A percentile compares a stretch with the other conserved stretches of the same genome.
Evolutionary conservation across 371 early-diverging fungal genomes (phyloP).

Genomic region (Cokeromyces recurvatus): DNA sequence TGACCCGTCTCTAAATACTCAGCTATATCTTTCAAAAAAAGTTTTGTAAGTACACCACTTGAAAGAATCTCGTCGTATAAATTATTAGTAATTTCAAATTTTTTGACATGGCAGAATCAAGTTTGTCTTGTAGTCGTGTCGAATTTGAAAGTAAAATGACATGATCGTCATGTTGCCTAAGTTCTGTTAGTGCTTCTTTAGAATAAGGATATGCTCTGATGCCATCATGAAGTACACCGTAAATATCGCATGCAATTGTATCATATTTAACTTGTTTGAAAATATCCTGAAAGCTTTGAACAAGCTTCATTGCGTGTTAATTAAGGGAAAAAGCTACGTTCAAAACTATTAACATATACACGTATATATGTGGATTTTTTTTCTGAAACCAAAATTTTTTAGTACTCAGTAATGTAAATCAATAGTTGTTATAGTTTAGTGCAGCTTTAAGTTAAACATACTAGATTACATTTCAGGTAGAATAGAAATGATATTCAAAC

Average conservation of each 20-base stretch:
- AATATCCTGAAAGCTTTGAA: conserved; percentile 13
- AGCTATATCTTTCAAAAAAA: conserved; percentile 23
- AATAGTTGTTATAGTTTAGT: too few relatives aligned
- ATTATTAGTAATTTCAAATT: conserved; percentile 20
- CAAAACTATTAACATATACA: too few relatives aligned
- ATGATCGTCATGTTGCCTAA: conserved; percentile 12
- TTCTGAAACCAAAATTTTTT: too few relatives aligned
- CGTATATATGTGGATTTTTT: too few relatives aligned
- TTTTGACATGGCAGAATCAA: conserved; percentile 22
- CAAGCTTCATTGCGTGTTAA: conserved; percentile 25
- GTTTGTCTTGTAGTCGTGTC: conserved; percentile 26
- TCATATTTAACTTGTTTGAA: conserved; percentile 17
- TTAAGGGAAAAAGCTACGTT: too few relatives aligned
- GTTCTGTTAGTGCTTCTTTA: conserved; percentile 14
- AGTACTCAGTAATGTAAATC: too few relatives aligned
- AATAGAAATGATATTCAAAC: too few relatives aligned
- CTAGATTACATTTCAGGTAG: too few relatives aligned
- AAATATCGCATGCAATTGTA: conserved; percentile 43
- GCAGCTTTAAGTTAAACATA: too few relatives aligned
- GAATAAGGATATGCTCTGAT: conserved; percentile 28
- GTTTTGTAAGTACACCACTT: conserved; percentile 33
- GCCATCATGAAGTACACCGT: conserved; percentile 45
- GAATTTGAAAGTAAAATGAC: conserved; percentile 40
- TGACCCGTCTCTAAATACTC: conserved; percentile 2
- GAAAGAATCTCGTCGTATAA: conserved; percentile 32